Base-by-base conservation (phyloP, 192 early-diverging fungal genomes). In the Linderina pennispora region DNA sequence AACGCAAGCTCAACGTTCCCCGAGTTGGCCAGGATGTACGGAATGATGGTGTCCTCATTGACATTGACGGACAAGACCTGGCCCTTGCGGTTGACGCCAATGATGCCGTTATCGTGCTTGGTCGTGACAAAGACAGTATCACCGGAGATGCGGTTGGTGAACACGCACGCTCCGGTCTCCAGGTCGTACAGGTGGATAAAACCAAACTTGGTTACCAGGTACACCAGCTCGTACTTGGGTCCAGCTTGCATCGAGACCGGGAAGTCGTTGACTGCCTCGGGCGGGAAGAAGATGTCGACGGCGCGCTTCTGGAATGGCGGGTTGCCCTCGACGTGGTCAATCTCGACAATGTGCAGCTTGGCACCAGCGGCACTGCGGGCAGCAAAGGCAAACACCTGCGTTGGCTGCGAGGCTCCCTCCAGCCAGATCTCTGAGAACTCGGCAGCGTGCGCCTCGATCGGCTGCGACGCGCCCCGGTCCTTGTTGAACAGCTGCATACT, bases 51-150 rank as follows among this genome's bases (percentile, higher is more conserved):
- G 40, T 82, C 73, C 58, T 99, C 94, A 51, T 97, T 90, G 24
- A 99, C 75, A 49, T 77, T 82, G 15, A 99, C 94, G 14, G 96
- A 97, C 16, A 97, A 78, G 6, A 99, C 94, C 83, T 91, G 62
- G 37, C 96, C 96, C 65, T 92, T 94, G 53, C 91, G 82, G 72
- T 99, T 99, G 45, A 99, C 86, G 32, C 84, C 92, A 53, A 99
- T 87, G 20, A 99, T 82, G 36, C 96, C 96, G 45, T 84, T 80
- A 36, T 92, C 81, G 47, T 92, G 80, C 58, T 92, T 91, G 32
- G 92, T 83, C 47, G 94, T 94, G 13, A 92, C 88, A 84, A 99
- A 99, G 42, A 99, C 91, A n/a, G 96, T 96, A 44, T 97, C 96
- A 16, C 88, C 89, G 58, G 86, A 91, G 54, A 97, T 96, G 45